phyloP scores from a whole-genome alignment of 73 alveolate genomes.

The Urostyla sp. region DNA sequence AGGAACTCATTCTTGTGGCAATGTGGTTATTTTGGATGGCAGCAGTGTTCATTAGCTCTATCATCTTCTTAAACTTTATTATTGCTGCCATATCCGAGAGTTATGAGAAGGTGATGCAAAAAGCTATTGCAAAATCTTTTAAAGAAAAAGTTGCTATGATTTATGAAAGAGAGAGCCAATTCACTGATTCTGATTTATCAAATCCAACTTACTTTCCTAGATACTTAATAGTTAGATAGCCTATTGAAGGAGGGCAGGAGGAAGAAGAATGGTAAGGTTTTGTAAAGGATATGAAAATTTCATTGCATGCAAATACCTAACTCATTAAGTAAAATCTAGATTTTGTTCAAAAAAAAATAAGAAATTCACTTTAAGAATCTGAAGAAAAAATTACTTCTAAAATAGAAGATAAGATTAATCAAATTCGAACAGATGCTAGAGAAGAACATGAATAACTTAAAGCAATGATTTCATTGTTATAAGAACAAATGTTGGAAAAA shows the following conservation, averaged over 20 bases:
- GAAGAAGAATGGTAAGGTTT: background rate
- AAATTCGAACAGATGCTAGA: no score
- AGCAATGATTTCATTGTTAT: no score
- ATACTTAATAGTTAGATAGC: background rate
- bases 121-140: background rate
- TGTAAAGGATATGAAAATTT: background rate
- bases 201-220: background rate
- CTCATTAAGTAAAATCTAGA: no score
- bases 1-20: background rate
- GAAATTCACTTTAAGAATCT: no score
- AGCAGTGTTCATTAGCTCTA: background rate
- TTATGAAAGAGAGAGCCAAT: background rate
- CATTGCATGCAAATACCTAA: background rate
- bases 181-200: background rate
- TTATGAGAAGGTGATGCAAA: constrained; percentile 3
- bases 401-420: no score
- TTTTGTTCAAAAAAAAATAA: no score
- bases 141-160: background rate
- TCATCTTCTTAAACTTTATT: constrained; percentile 31
- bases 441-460: no score
- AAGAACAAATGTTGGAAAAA: no score
- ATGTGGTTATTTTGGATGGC: constrained; percentile 12
- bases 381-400: no score
- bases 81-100: background rate
- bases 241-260: background rate